Percentiles rank a stretch among this genome's conserved stretches.
Conservation (phyloP, 139 green algal genomes). For the Picochlorum sp. region DNA sequence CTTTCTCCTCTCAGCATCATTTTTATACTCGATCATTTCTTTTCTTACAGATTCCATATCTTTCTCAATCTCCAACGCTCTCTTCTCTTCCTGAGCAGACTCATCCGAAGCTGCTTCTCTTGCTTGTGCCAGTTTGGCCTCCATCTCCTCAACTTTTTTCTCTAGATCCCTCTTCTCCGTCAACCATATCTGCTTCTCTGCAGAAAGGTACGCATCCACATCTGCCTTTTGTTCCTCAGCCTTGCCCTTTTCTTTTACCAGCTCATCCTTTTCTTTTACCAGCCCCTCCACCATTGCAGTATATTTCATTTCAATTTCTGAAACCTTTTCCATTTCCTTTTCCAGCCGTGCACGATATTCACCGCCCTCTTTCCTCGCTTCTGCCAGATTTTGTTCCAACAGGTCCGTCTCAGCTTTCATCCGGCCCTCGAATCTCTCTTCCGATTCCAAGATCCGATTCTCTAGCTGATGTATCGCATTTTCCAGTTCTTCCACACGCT, state of each 20-base stretch:
- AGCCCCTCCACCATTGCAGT: no score
- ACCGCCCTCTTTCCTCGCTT: neutral
- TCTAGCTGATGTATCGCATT: conserved; percentile 5
- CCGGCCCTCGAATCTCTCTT: conserved; percentile 10
- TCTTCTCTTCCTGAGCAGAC: neutral
- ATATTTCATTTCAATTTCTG: no score
- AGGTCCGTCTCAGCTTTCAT: conserved; percentile 22
- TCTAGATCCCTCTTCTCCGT: neutral
- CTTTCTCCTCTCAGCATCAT: neutral
- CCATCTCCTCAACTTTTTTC: no score
- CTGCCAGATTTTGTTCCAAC: conserved; percentile 1
- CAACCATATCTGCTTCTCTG: neutral
- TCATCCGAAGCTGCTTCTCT: neutral
- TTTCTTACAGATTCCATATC: neutral
- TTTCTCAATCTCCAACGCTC: neutral
- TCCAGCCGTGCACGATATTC: no score
- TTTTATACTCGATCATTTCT: no score
- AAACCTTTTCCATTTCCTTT: no score
- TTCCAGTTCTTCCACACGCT: conserved; percentile 5
- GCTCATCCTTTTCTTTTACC: no score
- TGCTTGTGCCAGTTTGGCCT: no score
- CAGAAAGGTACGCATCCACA: no score
- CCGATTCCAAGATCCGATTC: conserved; percentile 6
- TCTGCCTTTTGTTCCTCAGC: no score
- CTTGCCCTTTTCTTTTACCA: no score